Percentiles rank a stretch among this genome's conserved stretches.
Conservation (phyloP, 495 filamentous ascomycete species). For the Chaetomidium leptoderma region DNA sequence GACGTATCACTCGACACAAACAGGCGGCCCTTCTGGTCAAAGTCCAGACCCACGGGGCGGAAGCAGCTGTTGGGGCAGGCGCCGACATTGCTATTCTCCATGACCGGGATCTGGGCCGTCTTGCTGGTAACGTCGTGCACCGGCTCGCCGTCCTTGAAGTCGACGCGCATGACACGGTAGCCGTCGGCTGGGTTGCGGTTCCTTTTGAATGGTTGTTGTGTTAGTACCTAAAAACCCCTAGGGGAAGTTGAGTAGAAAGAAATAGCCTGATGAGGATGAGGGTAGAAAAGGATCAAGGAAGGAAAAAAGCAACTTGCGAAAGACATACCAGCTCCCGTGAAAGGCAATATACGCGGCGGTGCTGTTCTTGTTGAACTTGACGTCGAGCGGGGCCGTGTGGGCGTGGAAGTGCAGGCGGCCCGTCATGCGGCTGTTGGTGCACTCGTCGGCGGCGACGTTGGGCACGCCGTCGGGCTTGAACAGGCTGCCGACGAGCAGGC, state of each 20-base stretch:
- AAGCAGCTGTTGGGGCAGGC: constrained; percentile 42
- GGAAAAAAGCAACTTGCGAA: background rate
- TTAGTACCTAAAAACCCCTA: background rate
- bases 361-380: constrained; percentile 45
- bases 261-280: background rate
- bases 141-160: constrained; percentile 45
- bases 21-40: constrained; percentile 44
- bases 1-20: constrained; percentile 47
- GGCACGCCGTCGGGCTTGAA: constrained; percentile 39
- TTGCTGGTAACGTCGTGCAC: constrained; percentile 37
- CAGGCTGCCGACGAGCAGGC: constrained; percentile 43
- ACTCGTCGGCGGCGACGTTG: constrained; percentile 19
- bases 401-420: constrained; percentile 50
- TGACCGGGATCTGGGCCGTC: constrained; percentile 41
- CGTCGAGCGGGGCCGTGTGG: constrained; percentile 54
- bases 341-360: constrained; percentile 48
- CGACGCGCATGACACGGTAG: constrained; percentile 46
- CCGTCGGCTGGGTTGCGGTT: constrained; percentile 41
- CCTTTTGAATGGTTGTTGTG: constrained; percentile 23
- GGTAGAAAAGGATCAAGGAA: background rate
- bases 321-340: constrained; percentile 52
- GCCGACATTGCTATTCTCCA: constrained; percentile 42
- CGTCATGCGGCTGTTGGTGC: constrained; percentile 32
- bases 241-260: background rate
- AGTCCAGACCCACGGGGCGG: constrained; percentile 49